Percentiles rank a stretch among this genome's conserved stretches.
phyloP scores from a whole-genome alignment of 208 protist species.

The Acanthamoeba sp. region DNA sequence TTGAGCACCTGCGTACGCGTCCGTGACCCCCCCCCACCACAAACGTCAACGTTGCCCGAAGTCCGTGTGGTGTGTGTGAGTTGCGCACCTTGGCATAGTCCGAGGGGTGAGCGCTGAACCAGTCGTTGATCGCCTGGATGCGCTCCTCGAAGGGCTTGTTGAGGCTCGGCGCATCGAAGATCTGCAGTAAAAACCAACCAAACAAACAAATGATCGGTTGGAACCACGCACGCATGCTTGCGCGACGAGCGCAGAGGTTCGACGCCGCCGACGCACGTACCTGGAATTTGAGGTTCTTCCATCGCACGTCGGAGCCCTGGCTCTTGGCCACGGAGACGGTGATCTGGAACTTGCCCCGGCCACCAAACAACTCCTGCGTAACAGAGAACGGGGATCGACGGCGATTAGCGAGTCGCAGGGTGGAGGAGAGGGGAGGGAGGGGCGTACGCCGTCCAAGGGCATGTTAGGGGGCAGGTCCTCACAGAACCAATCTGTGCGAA shows the following conservation, averaged over 20 bases:
- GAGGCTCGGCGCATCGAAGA: constrained; percentile 82
- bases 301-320: constrained; percentile 70
- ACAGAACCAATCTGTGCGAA: constrained; percentile 79
- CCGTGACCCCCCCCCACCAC: not conserved
- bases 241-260: not conserved
- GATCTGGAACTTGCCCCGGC: constrained; percentile 82
- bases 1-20: constrained; percentile 65
- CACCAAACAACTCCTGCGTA: constrained; percentile 67
- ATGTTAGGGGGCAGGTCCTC: constrained; percentile 78
- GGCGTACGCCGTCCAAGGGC: constrained; percentile 83
- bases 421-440: not conserved
- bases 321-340: constrained; percentile 81
- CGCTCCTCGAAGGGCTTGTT: constrained; percentile 79
- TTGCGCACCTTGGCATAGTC: constrained; percentile 16
- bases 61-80: not conserved
- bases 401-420: not conserved
- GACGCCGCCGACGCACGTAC: not conserved
- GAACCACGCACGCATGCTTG: not conserved
- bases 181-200: not conserved
- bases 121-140: constrained; percentile 64
- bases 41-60: not conserved
- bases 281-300: constrained; percentile 71
- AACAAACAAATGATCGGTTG: no score
- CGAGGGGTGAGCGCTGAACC: constrained; percentile 34
- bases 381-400: not conserved